Base-by-base conservation (phyloP, 1,139 yeast species). In the Hemisphaericaspora xylofermentans region DNA sequence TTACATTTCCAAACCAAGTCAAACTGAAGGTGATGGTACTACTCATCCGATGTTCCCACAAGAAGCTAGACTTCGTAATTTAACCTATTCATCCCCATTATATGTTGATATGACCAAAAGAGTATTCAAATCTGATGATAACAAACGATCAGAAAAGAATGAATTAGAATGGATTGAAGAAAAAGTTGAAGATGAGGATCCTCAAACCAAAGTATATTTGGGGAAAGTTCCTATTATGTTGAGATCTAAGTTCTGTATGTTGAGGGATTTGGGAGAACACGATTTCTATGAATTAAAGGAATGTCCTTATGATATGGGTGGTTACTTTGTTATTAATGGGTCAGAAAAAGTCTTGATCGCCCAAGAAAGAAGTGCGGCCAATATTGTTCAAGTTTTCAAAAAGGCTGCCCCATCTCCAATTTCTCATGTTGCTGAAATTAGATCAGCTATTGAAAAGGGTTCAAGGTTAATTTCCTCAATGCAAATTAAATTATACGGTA, bases 281-380 rank as follows among this genome's bases (percentile, higher is more conserved):
- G 98, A 93, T 64, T 80, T 91, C 58, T 93, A 89, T 65, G 95
- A 91, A 57, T 79, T 93, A 59, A 91, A 93, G 66, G 99, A 93
- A 68, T 93, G 99, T 69, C 98, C 98, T 24, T 93, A 88, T 65
- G 99, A 93, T 75, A 93, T 89, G 93, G 99, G 99, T 64, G 99
- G 99, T 48, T 93, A 93, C 66, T 93, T 93, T 61, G 94, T 93
- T 55, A 93, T 93, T 60, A 93, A 93, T 69, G 99, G 99, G 56
- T 89, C 97, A 19, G 99, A 93, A 66, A 93, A 93, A 66, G 99
- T 93, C 45, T 76, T 93, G 59, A 93, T 93, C 72, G 98, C 98
- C 18, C 99, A 93, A 68, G 99, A 93, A 68, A 82, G 98, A 68
- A 84, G 95, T 52, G 98, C 98, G 6, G 98, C 98, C 43, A 93